A percentile compares a stretch with the other conserved stretches of the same genome.
Evolutionary conservation across 371 early-diverging fungal genomes (phyloP).

Genomic region (Mucor circinelloides): DNA sequence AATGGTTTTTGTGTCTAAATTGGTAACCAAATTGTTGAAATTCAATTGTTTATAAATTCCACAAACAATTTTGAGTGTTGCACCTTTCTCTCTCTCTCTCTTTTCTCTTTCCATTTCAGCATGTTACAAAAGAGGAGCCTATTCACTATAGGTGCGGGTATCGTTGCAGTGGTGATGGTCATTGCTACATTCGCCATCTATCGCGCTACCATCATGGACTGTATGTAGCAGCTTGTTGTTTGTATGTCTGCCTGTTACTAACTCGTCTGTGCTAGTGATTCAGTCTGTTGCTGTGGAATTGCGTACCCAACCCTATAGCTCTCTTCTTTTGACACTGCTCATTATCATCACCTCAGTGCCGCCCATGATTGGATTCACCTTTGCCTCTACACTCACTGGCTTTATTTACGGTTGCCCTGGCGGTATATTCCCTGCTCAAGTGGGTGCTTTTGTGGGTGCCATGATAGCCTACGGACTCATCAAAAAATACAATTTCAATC

Average conservation of each 20-base stretch:
- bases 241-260: too few species aligned
- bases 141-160: constrained; percentile 1
- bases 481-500: constrained; percentile 34
- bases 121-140: constrained; percentile 13
- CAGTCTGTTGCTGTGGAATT: constrained; percentile 35
- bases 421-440: constrained; percentile 26
- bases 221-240: constrained; percentile 2
- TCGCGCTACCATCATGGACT: constrained; percentile 11
- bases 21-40: too few species aligned
- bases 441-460: constrained; percentile 38
- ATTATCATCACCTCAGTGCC: constrained; percentile 42
- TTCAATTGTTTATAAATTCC: too few species aligned
- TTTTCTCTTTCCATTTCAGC: not conserved
- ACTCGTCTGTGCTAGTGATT: constrained; percentile 22
- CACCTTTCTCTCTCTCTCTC: not conserved
- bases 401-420: constrained; percentile 36
- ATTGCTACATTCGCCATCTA: constrained; percentile 7
- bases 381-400: constrained; percentile 34
- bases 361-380: constrained; percentile 45
- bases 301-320: constrained; percentile 34
- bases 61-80: too few species aligned
- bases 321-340: constrained; percentile 18
- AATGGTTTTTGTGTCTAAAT: too few species aligned
- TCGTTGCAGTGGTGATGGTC: not conserved
- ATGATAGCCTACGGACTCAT: constrained; percentile 28